A percentile compares a stretch with the other conserved stretches of the same genome.
phyloP scores from a whole-genome alignment of 768 basidiomycete species.

The Bullera alba region DNA sequence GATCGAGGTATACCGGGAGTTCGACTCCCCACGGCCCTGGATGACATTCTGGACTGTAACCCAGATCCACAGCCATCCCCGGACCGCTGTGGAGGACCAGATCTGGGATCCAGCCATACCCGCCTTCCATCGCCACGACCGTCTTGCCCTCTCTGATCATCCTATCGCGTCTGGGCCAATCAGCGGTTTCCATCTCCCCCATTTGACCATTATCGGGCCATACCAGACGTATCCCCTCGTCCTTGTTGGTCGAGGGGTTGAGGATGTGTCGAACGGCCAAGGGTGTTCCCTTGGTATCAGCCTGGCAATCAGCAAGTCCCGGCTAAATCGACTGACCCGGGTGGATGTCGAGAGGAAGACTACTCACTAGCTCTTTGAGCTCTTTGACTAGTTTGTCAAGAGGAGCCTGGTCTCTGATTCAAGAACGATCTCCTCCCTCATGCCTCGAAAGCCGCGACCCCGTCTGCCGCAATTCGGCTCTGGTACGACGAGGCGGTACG shows the following conservation, averaged over 20 bases:
- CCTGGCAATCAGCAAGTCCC: too few species aligned
- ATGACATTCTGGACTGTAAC: not conserved
- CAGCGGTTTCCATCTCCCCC: conserved; percentile 6
- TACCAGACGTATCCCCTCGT: conserved; percentile 11
- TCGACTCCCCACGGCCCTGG: not conserved
- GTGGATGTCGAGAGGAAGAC: not conserved
- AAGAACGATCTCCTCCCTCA: conserved; percentile 4
- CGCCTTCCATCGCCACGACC: conserved; percentile 1
- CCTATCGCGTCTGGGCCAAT: conserved; percentile 10
- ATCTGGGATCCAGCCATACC: not conserved
- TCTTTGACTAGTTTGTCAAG: conserved; percentile 1
- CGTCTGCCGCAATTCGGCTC: not conserved
- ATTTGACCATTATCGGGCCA: conserved; percentile 4
- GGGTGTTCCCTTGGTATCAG: too few species aligned
- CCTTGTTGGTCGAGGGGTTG: conserved; percentile 6
- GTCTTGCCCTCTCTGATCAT: conserved; percentile 9
- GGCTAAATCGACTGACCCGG: too few species aligned
- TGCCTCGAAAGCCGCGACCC: conserved; percentile 6
- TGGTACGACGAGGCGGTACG: conserved; percentile 6
- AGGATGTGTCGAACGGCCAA: conserved; percentile 10
- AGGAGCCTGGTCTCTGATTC: not conserved
- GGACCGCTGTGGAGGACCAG: not conserved
- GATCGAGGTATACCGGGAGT: too few species aligned
- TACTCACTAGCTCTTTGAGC: conserved; percentile 5
- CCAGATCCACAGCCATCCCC: not conserved